Base-by-base conservation (phyloP, 2,329 filamentous ascomycete genomes). In the Aspergillus felis region DNA sequence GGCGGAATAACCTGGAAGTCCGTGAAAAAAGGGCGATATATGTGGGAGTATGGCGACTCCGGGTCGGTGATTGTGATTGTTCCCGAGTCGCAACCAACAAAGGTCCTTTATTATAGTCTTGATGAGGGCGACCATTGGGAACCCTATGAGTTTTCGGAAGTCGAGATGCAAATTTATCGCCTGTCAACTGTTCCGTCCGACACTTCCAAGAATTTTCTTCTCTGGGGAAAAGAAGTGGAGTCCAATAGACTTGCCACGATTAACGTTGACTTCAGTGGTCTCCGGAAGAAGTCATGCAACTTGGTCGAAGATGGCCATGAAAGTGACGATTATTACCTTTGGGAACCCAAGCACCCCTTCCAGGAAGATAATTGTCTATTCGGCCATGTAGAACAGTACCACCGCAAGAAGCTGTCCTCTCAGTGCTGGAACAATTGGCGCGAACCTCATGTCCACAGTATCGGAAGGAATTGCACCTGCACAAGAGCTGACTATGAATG, bases 21-120 rank as follows among this genome's bases (percentile, higher is more conserved):
- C 57, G 86, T 93, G 60, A 93, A 90, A 76, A 92, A 95, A 75
- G 95, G 94, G 5, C 84, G 83, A 38, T 96, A 92, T 81, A 88
- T 89, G 68, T 99, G 92, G 91, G 91, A 96, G 68, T 96, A 91
- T 71, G 95, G 94, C 57, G 95, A 99, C 67, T 91, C 96, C 72
- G 94, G 94, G 28, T 94, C 91, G 5, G 88, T 97, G 66, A 86
- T 97, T 60, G 91, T 96, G 46, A 87, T 99, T 51, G 92, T 93
- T 24, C 84, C 89, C 68, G 86, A 91, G 57, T 81, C 83, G 14
- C 82, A 82, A 53, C 81, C 84, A 53, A 91, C 89, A 4, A 88
- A 88, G 62, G 76, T 80, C 1, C 78, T 92, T 53, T 86, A 85
- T 57, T 97, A 94, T 76, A 88, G 90, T 17, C 79, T 87, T 10